Evolutionary conservation across 805 yeast genomes (phyloP).

Genomic region (Metschnikowia sp.): DNA sequence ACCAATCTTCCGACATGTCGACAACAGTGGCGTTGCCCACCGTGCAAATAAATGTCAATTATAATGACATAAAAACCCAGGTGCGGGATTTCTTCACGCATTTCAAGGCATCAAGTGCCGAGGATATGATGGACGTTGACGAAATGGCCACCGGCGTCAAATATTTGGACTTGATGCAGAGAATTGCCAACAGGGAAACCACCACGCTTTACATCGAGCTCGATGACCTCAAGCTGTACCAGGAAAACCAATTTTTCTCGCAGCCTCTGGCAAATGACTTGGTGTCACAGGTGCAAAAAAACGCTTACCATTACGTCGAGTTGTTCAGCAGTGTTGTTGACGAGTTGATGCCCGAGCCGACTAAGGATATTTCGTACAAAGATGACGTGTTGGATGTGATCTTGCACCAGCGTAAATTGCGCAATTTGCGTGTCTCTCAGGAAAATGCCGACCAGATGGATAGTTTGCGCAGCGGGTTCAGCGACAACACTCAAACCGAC

Average conservation of each 20-base stretch:
- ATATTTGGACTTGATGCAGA: slow-evolving; percentile 70
- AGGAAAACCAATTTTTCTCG: slow-evolving; percentile 38
- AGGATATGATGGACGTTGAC: slow-evolving; percentile 9
- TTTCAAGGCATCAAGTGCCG: slow-evolving; percentile 44
- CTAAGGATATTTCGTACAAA: slow-evolving; percentile 69
- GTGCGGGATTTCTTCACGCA: slow-evolving; percentile 66
- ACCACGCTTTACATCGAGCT: slow-evolving; percentile 70
- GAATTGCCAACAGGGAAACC: slow-evolving; percentile 78
- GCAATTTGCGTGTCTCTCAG: slow-evolving; percentile 70
- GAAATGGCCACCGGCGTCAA: slow-evolving; percentile 36
- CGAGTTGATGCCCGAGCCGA: slow-evolving; percentile 82
- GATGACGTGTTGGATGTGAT: slow-evolving; percentile 94
- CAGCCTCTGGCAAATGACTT: slow-evolving; percentile 30
- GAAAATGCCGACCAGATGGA: slow-evolving; percentile 62
- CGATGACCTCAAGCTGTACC: slow-evolving; percentile 77
- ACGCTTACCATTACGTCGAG: slow-evolving; percentile 78
- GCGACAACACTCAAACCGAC: slow-evolving; percentile 21
- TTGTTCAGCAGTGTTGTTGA: slow-evolving; percentile 74
- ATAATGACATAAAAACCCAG: slow-evolving; percentile 55
- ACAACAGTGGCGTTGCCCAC: slow-evolving; percentile 50
- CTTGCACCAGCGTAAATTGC: slow-evolving; percentile 79
- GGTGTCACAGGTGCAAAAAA: slow-evolving; percentile 59
- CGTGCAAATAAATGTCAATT: slow-evolving; percentile 69
- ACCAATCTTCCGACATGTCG: slow-evolving; percentile 11
- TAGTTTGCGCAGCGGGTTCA: slow-evolving; percentile 37